phyloP scores from a whole-genome alignment of 2,329 filamentous ascomycete genomes.

The Metarhizium anisopliae region DNA sequence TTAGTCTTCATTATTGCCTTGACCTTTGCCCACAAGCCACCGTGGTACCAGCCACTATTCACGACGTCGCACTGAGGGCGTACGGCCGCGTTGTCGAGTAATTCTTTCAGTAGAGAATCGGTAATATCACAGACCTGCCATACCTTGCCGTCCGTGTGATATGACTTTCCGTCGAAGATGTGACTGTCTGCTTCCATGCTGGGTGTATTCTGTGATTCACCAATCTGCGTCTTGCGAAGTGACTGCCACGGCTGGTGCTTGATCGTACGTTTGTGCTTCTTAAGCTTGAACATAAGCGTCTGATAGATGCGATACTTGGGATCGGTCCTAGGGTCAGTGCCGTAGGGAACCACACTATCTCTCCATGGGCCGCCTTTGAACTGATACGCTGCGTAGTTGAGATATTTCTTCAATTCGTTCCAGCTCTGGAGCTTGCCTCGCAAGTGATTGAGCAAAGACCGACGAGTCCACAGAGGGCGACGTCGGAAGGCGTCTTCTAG shows the following conservation, averaged over 20 bases:
- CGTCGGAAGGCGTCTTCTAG: constrained; percentile 59
- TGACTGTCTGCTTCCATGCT: constrained; percentile 47
- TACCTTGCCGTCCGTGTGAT: constrained; percentile 74
- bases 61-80: constrained; percentile 48
- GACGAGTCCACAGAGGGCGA: constrained; percentile 79
- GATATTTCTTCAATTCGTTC: constrained; percentile 60
- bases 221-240: constrained; percentile 30
- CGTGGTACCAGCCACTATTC: constrained; percentile 75
- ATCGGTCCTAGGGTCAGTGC: constrained; percentile 73
- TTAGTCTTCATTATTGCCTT: constrained; percentile 86
- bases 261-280: constrained; percentile 38
- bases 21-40: constrained; percentile 72
- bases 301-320: constrained; percentile 76
- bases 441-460: constrained; percentile 69
- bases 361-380: constrained; percentile 90
- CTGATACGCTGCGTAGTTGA: constrained; percentile 82
- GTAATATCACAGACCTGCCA: constrained; percentile 93
- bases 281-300: constrained; percentile 76
- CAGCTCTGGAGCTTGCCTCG: constrained; percentile 39
- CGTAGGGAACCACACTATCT: constrained; percentile 77
- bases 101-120: constrained; percentile 60
- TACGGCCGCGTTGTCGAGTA: constrained; percentile 57
- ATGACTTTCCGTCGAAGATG: constrained; percentile 70
- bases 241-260: constrained; percentile 41
- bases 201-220: constrained; percentile 28